A percentile compares a stretch with the other conserved stretches of the same genome.
These are phyloP conservation scores for Neurospora sp. DNA, from an alignment of 495 filamentous ascomycete genomes.

Conservation along the genomic window DNA sequence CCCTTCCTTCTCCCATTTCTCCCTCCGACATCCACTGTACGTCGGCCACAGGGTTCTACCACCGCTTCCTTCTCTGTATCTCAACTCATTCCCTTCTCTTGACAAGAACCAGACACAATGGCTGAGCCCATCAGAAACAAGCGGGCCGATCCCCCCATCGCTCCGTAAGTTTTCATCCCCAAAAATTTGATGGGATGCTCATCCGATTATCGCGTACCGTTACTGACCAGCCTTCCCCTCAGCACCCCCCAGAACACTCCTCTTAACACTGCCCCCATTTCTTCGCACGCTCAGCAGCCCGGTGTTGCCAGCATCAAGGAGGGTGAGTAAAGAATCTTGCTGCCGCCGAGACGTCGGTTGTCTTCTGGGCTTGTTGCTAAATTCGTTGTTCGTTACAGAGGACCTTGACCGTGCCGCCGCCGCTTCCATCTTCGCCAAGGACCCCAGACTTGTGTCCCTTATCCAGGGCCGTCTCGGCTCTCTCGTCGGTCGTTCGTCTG, in stretches of 20 bases:
- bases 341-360: slow-evolving; percentile 17
- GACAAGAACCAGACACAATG: slow-evolving; percentile 40
- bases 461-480: slow-evolving; percentile 92
- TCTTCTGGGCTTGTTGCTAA: slow-evolving; percentile 2
- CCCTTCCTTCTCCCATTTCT: not conserved
- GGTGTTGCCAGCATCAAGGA: slow-evolving; percentile 93
- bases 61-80: not conserved
- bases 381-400: slow-evolving; percentile 46
- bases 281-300: slow-evolving; percentile 93
- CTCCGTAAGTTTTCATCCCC: slow-evolving; percentile 49
- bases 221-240: slow-evolving; percentile 21
- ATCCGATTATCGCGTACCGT: not conserved
- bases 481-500: slow-evolving; percentile 89
- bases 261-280: slow-evolving; percentile 89
- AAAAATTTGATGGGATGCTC: not conserved
- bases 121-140: slow-evolving; percentile 88
- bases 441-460: slow-evolving; percentile 88
- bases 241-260: slow-evolving; percentile 97
- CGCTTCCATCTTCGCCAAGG: slow-evolving; percentile 84
- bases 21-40: not conserved
- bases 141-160: slow-evolving; percentile 69
- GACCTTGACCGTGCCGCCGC: slow-evolving; percentile 78
- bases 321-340: slow-evolving; percentile 49
- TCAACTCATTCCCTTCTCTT: slow-evolving; percentile 3
- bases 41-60: not conserved